These are phyloP conservation scores for Tremellales sp. DNA, from an alignment of 1,284 basidiomycete genomes.

Conservation along the genomic window DNA sequence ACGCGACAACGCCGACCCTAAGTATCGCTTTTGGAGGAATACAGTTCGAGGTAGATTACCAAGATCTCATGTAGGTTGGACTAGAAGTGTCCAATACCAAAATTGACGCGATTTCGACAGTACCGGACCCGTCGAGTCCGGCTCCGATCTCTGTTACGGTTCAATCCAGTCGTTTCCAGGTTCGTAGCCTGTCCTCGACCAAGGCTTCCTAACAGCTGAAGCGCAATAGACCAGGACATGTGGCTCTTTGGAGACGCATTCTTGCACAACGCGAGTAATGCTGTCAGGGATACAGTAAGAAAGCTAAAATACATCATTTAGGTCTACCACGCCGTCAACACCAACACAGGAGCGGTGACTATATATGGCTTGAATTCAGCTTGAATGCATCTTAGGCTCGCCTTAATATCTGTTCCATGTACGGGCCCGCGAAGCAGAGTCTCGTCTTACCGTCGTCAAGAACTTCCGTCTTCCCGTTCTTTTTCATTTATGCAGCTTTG, in stretches of 20 bases:
- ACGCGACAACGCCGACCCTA: slow-evolving; percentile 3
- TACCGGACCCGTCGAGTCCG: slow-evolving; percentile 1
- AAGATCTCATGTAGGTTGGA: slow-evolving; percentile 11
- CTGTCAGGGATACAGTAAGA: too few species aligned
- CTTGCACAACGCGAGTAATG: slow-evolving; percentile 13
- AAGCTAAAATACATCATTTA: too few species aligned
- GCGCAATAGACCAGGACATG: slow-evolving; percentile 2
- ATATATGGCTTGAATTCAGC: slow-evolving; percentile 12
- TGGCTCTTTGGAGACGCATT: slow-evolving; percentile 9
- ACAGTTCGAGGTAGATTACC: slow-evolving; percentile 12
- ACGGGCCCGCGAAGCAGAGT: too few species aligned
- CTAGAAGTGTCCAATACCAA: background rate
- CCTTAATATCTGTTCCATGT: too few species aligned
- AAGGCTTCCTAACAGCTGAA: background rate
- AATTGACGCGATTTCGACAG: background rate
- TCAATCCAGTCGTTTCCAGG: slow-evolving; percentile 5
- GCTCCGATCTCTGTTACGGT: slow-evolving; percentile 6
- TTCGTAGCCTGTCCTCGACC: background rate
- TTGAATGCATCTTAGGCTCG: too few species aligned
- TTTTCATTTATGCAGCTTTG: too few species aligned
- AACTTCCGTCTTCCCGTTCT: too few species aligned
- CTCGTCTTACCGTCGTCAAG: too few species aligned
- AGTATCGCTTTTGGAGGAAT: slow-evolving; percentile 9
- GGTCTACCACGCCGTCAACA: slow-evolving; percentile 14
- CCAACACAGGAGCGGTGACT: slow-evolving; percentile 9